These are phyloP conservation scores for Fraxinus greggii DNA, from an alignment of 305 asterid species.

Conservation along the genomic window DNA sequence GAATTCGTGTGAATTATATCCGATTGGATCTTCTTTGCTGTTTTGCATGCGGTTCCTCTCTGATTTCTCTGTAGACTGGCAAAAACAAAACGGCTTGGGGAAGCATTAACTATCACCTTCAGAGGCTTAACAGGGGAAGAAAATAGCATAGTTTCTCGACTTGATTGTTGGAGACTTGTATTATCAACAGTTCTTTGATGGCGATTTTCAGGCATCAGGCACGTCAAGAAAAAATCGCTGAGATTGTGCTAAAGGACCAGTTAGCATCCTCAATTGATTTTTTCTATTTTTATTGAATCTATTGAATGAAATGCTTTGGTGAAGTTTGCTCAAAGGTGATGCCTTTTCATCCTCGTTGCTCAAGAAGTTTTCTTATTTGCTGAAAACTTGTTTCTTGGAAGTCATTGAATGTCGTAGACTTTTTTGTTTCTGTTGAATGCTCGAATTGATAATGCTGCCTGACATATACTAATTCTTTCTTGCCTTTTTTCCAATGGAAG, in stretches of 20 bases:
- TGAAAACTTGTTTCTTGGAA: neutral
- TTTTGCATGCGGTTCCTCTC: neutral
- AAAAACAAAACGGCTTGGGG: constrained; percentile 70
- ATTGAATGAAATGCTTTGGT: neutral
- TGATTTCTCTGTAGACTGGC: constrained; percentile 45
- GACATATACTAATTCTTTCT: neutral
- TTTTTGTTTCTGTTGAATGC: neutral
- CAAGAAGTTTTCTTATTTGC: neutral
- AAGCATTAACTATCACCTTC: constrained; percentile 83
- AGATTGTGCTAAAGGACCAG: constrained; percentile 2
- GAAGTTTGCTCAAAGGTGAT: neutral
- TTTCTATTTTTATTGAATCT: constrained; percentile 9
- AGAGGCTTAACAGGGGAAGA: constrained; percentile 75
- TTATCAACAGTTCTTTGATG: neutral
- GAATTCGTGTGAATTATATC: neutral
- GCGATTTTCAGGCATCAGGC: neutral
- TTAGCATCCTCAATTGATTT: constrained; percentile 14
- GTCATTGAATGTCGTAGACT: neutral
- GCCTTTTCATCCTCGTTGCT: neutral
- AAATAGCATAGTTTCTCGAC: constrained; percentile 31
- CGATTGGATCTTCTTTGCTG: neutral
- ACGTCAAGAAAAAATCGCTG: neutral
- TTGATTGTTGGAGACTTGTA: neutral
- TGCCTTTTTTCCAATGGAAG: neutral
- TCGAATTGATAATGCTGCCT: neutral